A percentile compares a stretch with the other conserved stretches of the same genome.
These are phyloP conservation scores for Thozetella sp. DNA, from an alignment of 495 filamentous ascomycete species.

Conservation along the genomic window DNA sequence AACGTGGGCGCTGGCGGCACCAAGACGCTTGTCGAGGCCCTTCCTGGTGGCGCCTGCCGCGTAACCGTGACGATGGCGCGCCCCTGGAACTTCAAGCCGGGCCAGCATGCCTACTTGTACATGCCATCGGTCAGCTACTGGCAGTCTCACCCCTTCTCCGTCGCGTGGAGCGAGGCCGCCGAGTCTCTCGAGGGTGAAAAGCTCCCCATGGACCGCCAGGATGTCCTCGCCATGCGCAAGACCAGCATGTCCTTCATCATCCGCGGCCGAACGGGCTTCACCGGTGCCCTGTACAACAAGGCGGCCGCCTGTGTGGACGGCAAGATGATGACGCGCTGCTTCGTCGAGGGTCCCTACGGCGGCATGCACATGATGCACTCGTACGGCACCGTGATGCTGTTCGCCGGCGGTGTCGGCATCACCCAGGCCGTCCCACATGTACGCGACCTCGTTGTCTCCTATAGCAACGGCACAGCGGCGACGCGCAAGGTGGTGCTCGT, in stretches of 20 bases:
- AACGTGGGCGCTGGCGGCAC: slow-evolving; percentile 68
- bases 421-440: slow-evolving; percentile 84
- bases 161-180: slow-evolving; percentile 64
- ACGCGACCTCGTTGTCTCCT: slow-evolving; percentile 72
- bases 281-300: slow-evolving; percentile 70
- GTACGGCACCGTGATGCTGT: slow-evolving; percentile 85
- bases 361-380: slow-evolving; percentile 66
- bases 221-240: slow-evolving; percentile 55
- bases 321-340: slow-evolving; percentile 59
- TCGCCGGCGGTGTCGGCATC: slow-evolving; percentile 87
- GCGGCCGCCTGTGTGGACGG: slow-evolving; percentile 62
- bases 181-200: slow-evolving; percentile 48
- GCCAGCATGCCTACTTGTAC: slow-evolving; percentile 82
- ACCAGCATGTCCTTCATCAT: slow-evolving; percentile 80
- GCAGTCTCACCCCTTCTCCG: slow-evolving; percentile 69
- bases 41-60: slow-evolving; percentile 67
- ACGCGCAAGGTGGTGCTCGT: slow-evolving; percentile 79
- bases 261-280: slow-evolving; percentile 80
- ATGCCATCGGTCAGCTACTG: slow-evolving; percentile 74
- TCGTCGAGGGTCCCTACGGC: slow-evolving; percentile 85
- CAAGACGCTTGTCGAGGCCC: slow-evolving; percentile 59
- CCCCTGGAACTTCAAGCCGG: slow-evolving; percentile 71
- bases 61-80: slow-evolving; percentile 78
- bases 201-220: slow-evolving; percentile 57
- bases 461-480: slow-evolving; percentile 70